A percentile compares a stretch with the other conserved stretches of the same genome.
Evolutionary conservation across 2,329 filamentous ascomycete genomes (phyloP).

Genomic region (Westerdykella ornata): DNA sequence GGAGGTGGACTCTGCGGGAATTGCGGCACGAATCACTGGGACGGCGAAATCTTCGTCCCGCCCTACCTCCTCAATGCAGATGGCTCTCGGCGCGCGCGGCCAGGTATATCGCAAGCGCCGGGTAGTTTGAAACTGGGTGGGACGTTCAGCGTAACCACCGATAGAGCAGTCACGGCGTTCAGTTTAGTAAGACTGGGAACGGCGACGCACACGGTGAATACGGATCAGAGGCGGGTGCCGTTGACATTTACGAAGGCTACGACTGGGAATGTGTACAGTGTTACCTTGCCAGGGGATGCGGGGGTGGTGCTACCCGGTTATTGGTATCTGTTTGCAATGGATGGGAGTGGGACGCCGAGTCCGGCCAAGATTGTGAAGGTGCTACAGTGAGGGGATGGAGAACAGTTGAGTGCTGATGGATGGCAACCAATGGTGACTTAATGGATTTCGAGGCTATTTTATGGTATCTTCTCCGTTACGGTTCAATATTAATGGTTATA

Average conservation of each 20-base stretch:
- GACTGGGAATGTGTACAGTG: conserved; percentile 34
- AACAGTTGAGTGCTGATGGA: no score
- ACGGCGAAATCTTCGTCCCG: conserved; percentile 52
- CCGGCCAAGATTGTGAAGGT: conserved; percentile 40
- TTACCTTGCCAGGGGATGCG: conserved; percentile 43
- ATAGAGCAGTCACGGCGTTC: conserved; percentile 24
- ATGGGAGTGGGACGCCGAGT: conserved; percentile 43
- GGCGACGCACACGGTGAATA: conserved; percentile 52
- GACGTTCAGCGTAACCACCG: conserved; percentile 28
- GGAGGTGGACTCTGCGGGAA: conserved; percentile 43
- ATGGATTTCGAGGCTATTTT: no score
- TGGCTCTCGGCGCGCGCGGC: conserved; percentile 40
- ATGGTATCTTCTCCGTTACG: no score
- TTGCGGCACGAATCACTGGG: conserved; percentile 45
- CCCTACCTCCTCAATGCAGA: conserved; percentile 49
- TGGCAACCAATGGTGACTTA: no score
- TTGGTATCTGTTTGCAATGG: conserved; percentile 51
- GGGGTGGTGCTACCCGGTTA: conserved; percentile 49
- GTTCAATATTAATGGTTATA: no score
- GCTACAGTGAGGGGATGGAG: neutral
- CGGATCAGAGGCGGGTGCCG: conserved; percentile 51
- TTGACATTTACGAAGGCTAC: conserved; percentile 26
- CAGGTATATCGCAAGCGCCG: conserved; percentile 37
- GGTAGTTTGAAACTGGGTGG: conserved; percentile 27
- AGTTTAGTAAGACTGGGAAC: conserved; percentile 46